Evolutionary conservation across 345 rosid genomes (phyloP).

Genomic region (Acer saccharum): DNA sequence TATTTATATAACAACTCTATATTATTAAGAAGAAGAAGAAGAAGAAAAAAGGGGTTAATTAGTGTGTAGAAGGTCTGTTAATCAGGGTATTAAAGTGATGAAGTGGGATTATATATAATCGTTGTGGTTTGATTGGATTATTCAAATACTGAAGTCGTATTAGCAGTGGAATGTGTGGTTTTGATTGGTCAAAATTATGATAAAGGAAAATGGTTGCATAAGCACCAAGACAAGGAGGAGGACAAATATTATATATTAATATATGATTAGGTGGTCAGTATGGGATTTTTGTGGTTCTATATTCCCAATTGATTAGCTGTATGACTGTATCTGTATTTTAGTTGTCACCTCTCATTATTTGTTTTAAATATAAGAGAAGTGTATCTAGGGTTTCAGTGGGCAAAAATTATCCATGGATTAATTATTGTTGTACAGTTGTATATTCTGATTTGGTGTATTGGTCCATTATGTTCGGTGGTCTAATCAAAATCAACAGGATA

Average conservation of each 20-base stretch:
- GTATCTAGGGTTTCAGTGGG: no score
- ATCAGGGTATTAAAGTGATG: slow-evolving; percentile 3
- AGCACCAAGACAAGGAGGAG: neutral
- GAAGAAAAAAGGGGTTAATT: neutral
- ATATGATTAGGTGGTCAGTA: neutral
- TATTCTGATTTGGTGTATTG: no score
- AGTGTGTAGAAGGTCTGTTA: neutral
- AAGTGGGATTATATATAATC: neutral
- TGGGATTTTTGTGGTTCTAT: neutral
- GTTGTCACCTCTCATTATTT: neutral
- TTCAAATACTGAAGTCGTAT: neutral
- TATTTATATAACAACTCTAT: no score
- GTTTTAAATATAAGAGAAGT: no score
- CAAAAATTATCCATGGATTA: no score
- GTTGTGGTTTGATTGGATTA: neutral
- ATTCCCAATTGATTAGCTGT: neutral
- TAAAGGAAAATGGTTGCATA: neutral
- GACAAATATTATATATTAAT: no score
- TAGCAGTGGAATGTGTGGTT: neutral
- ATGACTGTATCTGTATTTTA: neutral
- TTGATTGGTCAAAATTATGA: slow-evolving; percentile 5
- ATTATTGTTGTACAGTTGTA: no score
- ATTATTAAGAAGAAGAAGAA: neutral
- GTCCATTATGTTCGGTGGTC: no score
- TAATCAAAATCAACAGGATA: no score